A percentile compares a stretch with the other conserved stretches of the same genome.
These are phyloP conservation scores for Lodderomyces jiufengensis DNA, from an alignment of 1,139 yeast genomes.

Conservation along the genomic window DNA sequence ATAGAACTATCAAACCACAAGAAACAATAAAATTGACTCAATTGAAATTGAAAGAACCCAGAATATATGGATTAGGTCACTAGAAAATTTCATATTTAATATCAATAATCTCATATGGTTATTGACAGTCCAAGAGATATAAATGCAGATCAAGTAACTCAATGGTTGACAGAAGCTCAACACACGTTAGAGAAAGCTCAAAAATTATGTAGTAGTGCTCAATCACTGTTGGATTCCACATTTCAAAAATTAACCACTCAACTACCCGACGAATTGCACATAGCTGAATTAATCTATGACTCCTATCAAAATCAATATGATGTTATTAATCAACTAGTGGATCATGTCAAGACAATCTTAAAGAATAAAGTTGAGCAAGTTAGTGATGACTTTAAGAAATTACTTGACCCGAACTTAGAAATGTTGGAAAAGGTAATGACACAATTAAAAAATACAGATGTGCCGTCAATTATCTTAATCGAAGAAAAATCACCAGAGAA, in stretches of 20 bases:
- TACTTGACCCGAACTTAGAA: slow-evolving; percentile 20
- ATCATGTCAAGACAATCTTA: slow-evolving; percentile 1
- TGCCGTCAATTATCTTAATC: slow-evolving; percentile 27
- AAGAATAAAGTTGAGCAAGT: slow-evolving; percentile 5
- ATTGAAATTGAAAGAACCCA: no score
- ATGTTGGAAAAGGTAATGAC: slow-evolving; percentile 25
- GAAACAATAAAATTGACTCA: no score
- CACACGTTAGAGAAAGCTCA: slow-evolving; percentile 29
- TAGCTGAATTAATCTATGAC: slow-evolving; percentile 21
- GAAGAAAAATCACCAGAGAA: neutral
- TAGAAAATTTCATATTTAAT: no score
- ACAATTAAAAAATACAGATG: slow-evolving; percentile 23
- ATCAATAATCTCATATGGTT: no score
- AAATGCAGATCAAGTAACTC: slow-evolving; percentile 9
- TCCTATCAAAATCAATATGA: slow-evolving; percentile 17
- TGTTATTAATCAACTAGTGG: slow-evolving; percentile 8
- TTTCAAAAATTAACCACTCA: slow-evolving; percentile 19
- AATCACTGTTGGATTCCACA: slow-evolving; percentile 25
- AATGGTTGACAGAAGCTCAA: slow-evolving; percentile 32
- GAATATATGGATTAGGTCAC: no score
- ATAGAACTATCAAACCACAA: no score
- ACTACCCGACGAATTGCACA: slow-evolving; percentile 24
- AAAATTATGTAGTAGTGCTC: slow-evolving; percentile 32
- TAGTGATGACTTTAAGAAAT: slow-evolving; percentile 7
- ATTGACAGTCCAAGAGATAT: no score